These are phyloP conservation scores for Ascodesmis nigricans DNA, from an alignment of 495 filamentous ascomycete genomes.

Conservation along the genomic window DNA sequence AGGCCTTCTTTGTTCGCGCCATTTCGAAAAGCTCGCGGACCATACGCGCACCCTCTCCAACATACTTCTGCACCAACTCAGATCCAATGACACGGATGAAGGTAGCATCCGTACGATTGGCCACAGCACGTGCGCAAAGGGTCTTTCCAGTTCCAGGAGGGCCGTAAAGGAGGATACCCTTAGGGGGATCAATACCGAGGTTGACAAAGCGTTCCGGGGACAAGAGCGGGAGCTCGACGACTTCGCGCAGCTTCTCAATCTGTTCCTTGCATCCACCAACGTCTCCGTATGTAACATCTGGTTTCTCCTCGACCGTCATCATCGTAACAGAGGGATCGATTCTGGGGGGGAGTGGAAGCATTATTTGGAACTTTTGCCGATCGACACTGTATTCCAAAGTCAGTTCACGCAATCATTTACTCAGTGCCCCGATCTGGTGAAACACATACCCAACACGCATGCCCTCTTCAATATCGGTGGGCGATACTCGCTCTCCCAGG, in stretches of 20 bases:
- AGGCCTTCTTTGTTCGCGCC: slow-evolving; percentile 98
- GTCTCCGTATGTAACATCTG: slow-evolving; percentile 96
- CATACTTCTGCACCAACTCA: slow-evolving; percentile 95
- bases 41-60: slow-evolving; percentile 94
- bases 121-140: slow-evolving; percentile 87
- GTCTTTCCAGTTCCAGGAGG: slow-evolving; percentile 97
- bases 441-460: slow-evolving; percentile 69
- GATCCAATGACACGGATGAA: slow-evolving; percentile 97
- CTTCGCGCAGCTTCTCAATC: slow-evolving; percentile 94
- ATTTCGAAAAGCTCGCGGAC: slow-evolving; percentile 97
- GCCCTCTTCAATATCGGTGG: slow-evolving; percentile 97
- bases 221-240: slow-evolving; percentile 91
- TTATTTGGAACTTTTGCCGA: slow-evolving; percentile 95
- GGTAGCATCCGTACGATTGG: slow-evolving; percentile 91
- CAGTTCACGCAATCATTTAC: neutral
- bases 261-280: slow-evolving; percentile 98
- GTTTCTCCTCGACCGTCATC: slow-evolving; percentile 99
- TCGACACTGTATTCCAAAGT: slow-evolving; percentile 44
- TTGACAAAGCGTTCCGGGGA: slow-evolving; percentile 94
- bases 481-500: slow-evolving; percentile 85
- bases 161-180: slow-evolving; percentile 90
- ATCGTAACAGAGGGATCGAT: slow-evolving; percentile 98
- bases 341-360: slow-evolving; percentile 90
- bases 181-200: slow-evolving; percentile 93
- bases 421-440: neutral